phyloP scores from a whole-genome alignment of 2,329 filamentous ascomycete species.

The Drechslerella dactyloides region DNA sequence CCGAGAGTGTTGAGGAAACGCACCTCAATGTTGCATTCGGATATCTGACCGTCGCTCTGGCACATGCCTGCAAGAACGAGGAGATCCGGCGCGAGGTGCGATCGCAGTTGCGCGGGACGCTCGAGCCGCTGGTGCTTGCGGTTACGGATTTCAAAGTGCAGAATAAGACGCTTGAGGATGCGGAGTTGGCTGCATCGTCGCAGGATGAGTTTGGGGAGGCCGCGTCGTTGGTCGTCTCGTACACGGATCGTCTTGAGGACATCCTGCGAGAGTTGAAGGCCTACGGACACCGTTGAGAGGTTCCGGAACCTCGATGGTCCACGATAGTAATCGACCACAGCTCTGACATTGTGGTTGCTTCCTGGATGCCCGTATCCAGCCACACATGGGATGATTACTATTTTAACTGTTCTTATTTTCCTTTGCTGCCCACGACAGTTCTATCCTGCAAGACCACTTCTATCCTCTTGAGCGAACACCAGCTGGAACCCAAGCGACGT shows the following conservation, averaged over 20 bases:
- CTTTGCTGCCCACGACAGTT: too few relatives aligned
- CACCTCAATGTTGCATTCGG: constrained; percentile 68
- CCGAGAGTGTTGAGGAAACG: constrained; percentile 62
- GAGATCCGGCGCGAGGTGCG: constrained; percentile 60
- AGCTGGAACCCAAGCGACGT: too few relatives aligned
- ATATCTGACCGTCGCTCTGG: constrained; percentile 69
- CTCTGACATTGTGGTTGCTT: background rate
- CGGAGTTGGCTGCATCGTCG: constrained; percentile 15
- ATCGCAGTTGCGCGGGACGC: constrained; percentile 59
- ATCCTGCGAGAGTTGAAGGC: constrained; percentile 24
- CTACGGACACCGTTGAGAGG: constrained; percentile 12
- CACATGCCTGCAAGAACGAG: constrained; percentile 66
- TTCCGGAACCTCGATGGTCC: background rate
- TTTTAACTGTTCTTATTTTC: too few relatives aligned
- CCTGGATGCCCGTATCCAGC: background rate
- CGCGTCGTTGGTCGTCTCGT: constrained; percentile 19
- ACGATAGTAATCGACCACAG: too few relatives aligned
- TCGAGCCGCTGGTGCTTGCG: constrained; percentile 63
- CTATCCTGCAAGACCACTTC: background rate
- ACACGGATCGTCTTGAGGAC: constrained; percentile 37
- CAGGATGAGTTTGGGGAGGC: constrained; percentile 34
- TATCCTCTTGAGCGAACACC: too few relatives aligned
- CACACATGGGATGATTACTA: too few relatives aligned
- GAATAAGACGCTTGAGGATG: constrained; percentile 34
- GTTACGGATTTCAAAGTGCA: constrained; percentile 64